Percentiles rank a stretch among this genome's conserved stretches.
These are phyloP conservation scores for Lactarius akahatsu DNA, from an alignment of 768 basidiomycete species.

Conservation along the genomic window DNA sequence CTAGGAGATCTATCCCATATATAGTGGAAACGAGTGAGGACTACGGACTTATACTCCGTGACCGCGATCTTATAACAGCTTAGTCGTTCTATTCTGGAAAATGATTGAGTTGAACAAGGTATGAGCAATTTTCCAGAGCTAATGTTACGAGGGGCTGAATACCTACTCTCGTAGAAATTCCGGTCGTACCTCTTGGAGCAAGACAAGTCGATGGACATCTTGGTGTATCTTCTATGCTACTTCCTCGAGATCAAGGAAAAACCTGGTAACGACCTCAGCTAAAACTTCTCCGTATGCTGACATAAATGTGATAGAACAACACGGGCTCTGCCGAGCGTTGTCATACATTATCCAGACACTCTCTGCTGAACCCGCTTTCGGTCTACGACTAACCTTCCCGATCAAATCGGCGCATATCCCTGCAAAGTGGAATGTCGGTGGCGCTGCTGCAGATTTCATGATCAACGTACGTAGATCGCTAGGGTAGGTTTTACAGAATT, in stretches of 20 bases:
- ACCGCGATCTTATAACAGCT: background rate
- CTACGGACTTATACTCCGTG: background rate
- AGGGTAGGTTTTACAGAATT: background rate
- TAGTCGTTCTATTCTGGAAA: slow-evolving; percentile 87
- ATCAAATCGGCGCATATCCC: slow-evolving; percentile 62
- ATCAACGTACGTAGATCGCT: slow-evolving; percentile 61
- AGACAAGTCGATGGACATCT: slow-evolving; percentile 72
- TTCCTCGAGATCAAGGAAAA: slow-evolving; percentile 91
- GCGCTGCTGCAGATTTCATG: slow-evolving; percentile 82
- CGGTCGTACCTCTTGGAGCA: slow-evolving; percentile 76
- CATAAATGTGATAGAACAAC: slow-evolving; percentile 60
- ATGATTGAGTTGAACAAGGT: slow-evolving; percentile 93
- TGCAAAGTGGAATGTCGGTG: slow-evolving; percentile 70
- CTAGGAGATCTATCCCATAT: slow-evolving; percentile 79
- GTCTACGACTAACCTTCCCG: slow-evolving; percentile 60
- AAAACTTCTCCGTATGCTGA: slow-evolving; percentile 15
- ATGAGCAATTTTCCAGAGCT: background rate
- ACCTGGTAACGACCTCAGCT: slow-evolving; percentile 58
- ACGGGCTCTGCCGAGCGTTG: slow-evolving; percentile 83
- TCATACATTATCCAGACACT: slow-evolving; percentile 92
- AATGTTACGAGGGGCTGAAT: background rate
- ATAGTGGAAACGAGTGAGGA: slow-evolving; percentile 75
- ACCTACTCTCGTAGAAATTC: slow-evolving; percentile 68
- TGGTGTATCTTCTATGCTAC: slow-evolving; percentile 78
- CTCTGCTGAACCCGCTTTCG: slow-evolving; percentile 82